These are phyloP conservation scores for Monilinia vaccinii-corymbosi DNA, from an alignment of 2,329 filamentous ascomycete species.

Conservation along the genomic window DNA sequence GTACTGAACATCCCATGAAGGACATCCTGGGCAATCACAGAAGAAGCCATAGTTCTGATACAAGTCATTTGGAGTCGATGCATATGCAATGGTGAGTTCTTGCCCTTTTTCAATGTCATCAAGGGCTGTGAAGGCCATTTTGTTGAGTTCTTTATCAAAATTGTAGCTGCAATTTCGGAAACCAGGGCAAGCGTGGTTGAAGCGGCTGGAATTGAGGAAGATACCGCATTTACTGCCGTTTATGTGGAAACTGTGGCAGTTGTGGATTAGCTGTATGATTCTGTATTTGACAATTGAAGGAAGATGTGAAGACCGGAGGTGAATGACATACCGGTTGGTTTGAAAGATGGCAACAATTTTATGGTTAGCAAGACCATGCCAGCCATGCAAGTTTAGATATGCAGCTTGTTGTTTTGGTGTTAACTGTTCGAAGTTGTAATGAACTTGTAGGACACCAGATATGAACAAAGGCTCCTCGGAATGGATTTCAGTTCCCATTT, in stretches of 20 bases:
- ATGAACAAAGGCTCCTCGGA: slow-evolving; percentile 23
- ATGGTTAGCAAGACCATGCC: slow-evolving; percentile 9
- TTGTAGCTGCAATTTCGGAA: slow-evolving; percentile 36
- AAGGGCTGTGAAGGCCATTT: slow-evolving; percentile 36
- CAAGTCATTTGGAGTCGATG: slow-evolving; percentile 32
- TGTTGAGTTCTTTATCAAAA: slow-evolving; percentile 24
- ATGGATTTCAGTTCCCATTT: slow-evolving; percentile 19
- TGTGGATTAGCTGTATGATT: neutral
- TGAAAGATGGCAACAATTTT: slow-evolving; percentile 22
- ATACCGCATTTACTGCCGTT: neutral
- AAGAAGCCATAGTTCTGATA: slow-evolving; percentile 42
- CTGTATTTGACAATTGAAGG: neutral
- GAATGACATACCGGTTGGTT: slow-evolving; percentile 25
- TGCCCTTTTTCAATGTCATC: slow-evolving; percentile 34
- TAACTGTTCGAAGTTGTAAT: slow-evolving; percentile 17
- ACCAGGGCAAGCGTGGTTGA: slow-evolving; percentile 48
- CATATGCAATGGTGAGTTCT: slow-evolving; percentile 46
- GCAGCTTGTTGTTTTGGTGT: slow-evolving; percentile 14
- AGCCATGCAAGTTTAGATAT: slow-evolving; percentile 19
- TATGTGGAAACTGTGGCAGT: neutral
- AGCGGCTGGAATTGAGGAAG: slow-evolving; percentile 44
- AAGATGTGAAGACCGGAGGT: neutral
- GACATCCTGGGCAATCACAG: slow-evolving; percentile 42
- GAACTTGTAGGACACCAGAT: slow-evolving; percentile 13
- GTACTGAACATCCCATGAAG: neutral